phyloP scores from a whole-genome alignment of 306 rosid genomes.

The Carpinus fangiana region DNA sequence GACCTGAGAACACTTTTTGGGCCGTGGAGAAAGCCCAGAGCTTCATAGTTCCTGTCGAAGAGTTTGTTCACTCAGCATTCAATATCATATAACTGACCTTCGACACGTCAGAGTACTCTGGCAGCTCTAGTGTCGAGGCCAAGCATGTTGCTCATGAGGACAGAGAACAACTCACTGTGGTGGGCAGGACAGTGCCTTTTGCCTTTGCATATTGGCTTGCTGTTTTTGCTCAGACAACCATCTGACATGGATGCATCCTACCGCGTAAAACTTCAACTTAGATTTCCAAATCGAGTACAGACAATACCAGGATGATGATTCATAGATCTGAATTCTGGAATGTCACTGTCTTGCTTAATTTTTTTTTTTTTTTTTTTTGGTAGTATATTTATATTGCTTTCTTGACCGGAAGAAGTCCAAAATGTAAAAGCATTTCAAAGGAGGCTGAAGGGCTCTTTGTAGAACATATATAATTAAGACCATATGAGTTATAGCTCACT shows the following conservation, averaged over 20 bases:
- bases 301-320: slow-evolving; percentile 33
- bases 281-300: slow-evolving; percentile 41
- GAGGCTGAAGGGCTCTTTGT: not conserved
- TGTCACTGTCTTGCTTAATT: not conserved
- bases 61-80: slow-evolving; percentile 61
- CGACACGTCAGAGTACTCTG: slow-evolving; percentile 47
- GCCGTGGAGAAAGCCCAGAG: slow-evolving; percentile 70
- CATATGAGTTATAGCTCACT: not conserved
- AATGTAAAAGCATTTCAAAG: not conserved
- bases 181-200: slow-evolving; percentile 19
- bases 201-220: slow-evolving; percentile 82
- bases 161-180: too few species aligned
- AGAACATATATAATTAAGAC: not conserved
- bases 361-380: not conserved
- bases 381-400: not conserved
- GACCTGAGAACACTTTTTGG: slow-evolving; percentile 66
- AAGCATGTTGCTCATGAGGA: slow-evolving; percentile 17
- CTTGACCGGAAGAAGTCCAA: slow-evolving; percentile 11
- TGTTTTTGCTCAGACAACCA: slow-evolving; percentile 31
- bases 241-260: slow-evolving; percentile 39
- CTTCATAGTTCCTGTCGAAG: slow-evolving; percentile 61
- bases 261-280: slow-evolving; percentile 57
- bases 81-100: slow-evolving; percentile 69
- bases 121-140: slow-evolving; percentile 68
- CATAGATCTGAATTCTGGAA: not conserved